Conservation (phyloP, 257 asterid species). For the Capsicum rhomboideum region DNA sequence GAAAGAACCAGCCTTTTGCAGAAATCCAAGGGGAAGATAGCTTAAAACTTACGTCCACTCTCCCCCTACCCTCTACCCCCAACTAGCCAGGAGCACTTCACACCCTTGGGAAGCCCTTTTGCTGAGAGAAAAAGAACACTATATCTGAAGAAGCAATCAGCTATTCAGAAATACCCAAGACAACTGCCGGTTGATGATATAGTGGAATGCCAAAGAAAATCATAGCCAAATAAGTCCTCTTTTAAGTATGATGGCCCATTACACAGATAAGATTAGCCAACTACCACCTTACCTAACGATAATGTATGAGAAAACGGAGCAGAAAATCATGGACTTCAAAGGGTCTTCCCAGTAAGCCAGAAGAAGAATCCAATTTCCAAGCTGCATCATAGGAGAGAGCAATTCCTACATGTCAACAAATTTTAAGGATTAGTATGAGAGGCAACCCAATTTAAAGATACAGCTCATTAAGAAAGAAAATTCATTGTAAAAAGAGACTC, state of each 20-base stretch:
- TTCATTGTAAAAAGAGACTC: neutral
- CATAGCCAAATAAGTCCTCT: neutral
- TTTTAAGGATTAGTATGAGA: neutral
- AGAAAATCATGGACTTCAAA: constrained; percentile 48
- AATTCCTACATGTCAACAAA: constrained; percentile 58
- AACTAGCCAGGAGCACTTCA: neutral
- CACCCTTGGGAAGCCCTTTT: neutral
- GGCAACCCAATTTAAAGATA: neutral
- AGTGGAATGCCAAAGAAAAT: neutral
- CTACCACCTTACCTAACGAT: constrained; percentile 48
- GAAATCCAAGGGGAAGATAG: neutral
- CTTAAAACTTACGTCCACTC: neutral
- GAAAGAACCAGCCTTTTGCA: neutral
- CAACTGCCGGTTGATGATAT: neutral
- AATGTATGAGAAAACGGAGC: constrained; percentile 45
- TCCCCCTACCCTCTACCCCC: neutral
- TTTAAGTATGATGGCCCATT: neutral
- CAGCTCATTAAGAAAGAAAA: neutral
- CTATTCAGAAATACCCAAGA: neutral
- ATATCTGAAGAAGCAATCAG: neutral
- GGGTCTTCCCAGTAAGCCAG: constrained; percentile 79
- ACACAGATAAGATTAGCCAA: neutral
- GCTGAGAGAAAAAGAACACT: neutral
- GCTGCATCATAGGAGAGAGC: constrained; percentile 64
- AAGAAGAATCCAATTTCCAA: constrained; percentile 54